Conservation (phyloP, 2,329 filamentous ascomycete genomes). For the Fusarium liriodendri region DNA sequence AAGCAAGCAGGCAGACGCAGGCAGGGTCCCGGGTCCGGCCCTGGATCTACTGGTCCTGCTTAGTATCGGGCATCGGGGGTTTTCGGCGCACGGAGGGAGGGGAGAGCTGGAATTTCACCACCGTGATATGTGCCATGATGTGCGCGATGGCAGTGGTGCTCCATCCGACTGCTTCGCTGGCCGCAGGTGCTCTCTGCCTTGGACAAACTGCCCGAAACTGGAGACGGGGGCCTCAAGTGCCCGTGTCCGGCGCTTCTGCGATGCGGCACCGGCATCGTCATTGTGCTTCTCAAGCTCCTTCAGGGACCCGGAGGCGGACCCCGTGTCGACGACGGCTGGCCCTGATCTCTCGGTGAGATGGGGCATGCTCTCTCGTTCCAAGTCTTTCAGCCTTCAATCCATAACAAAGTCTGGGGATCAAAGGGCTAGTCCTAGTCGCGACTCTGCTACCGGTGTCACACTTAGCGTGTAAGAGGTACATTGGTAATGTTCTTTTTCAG, state of each 20-base stretch:
- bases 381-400: conserved; percentile 21
- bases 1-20: conserved; percentile 15
- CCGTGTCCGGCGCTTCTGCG: conserved; percentile 18
- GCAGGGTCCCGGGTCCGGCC: conserved; percentile 3
- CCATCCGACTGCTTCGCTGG: not conserved
- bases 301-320: conserved; percentile 19
- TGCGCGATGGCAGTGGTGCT: conserved; percentile 3
- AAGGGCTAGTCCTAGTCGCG: conserved; percentile 29
- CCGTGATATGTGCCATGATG: conserved; percentile 30
- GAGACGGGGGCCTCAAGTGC: conserved; percentile 18
- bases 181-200: conserved; percentile 1
- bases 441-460: conserved; percentile 26
- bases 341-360: conserved; percentile 25
- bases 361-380: conserved; percentile 16
- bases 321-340: conserved; percentile 42
- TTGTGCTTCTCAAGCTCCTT: conserved; percentile 28
- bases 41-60: conserved; percentile 5
- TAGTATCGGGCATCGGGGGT: conserved; percentile 26
- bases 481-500: conserved; percentile 13
- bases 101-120: conserved; percentile 9
- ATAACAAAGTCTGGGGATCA: conserved; percentile 36
- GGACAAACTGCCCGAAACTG: conserved; percentile 17
- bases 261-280: conserved; percentile 34
- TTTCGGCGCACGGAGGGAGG: conserved; percentile 25
- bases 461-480: conserved; percentile 19